Base-by-base conservation (phyloP, 306 rosid species). In the Inga leiocalycina region DNA sequence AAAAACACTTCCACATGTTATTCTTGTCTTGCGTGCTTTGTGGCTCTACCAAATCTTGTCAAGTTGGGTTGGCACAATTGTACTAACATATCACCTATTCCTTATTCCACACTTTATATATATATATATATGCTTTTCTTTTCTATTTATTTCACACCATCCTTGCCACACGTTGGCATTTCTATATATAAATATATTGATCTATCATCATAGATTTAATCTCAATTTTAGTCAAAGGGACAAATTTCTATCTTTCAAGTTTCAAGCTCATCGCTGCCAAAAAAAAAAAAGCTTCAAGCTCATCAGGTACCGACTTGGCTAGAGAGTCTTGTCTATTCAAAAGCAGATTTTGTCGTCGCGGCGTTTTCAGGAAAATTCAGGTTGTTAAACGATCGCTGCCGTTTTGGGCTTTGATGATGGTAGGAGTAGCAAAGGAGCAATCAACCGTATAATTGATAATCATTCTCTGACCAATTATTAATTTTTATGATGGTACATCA, bases 391-490 rank as follows among this genome's bases (percentile, higher is more conserved):
- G 51, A 70, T 48, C 17, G 16, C 8, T 66, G 13, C 66, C n/a
- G n/a, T 44, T 74, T 39, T 73, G 37, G n/a, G 80, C 37, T 43
- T 79, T 65, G 24, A 41, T 49, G 54, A 34, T 57, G 13, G 45
- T 64, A 81, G 56, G 20, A 22, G 66, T 59, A 59, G 34, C 24
- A 66, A 70, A 76, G 59, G 75, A 72, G 80, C 73, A 81, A 81
- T 62, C 77, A 85, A 72, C 76, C 67, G 46, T 81, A 85, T 85
- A 65, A 81, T 85, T 77, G 66, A 73, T 54, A 72, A 85, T 81
- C 83, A 85, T 81, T 65, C 49, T 77, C n/a, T 81, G 72, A 72
- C 85, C 85, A 81, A 78, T 85, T 65, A 85, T 73, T 73, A 46
- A 27, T 77, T 81, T 59, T 65, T 76, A 77, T 77, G 83, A 85